Base-by-base conservation (phyloP, 208 protist genomes). In the Acanthamoeba rhysodes region DNA sequence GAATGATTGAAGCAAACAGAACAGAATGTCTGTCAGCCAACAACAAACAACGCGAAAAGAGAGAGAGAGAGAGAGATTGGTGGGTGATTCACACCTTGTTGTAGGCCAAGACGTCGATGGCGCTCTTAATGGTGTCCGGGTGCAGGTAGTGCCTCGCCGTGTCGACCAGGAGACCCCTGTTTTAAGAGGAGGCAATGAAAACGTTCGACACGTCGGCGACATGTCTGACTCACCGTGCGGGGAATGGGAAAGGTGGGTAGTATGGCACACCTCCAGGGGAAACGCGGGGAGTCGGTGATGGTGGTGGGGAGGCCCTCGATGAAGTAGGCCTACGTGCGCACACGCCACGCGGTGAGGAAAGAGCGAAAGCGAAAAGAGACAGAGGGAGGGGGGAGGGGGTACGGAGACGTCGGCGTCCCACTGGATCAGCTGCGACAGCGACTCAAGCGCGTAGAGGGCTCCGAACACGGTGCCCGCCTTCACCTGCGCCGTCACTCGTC, bases 131-230 rank as follows among this genome's bases (percentile, higher is more conserved):
- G 66, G 66, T 72, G 66, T 37, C 20, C 20, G 66, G 66, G 66
- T 72, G 66, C 14, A 84, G 29, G 41, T 84, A 84, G 74, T 84
- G 74, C 22, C 74, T 16, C 12, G 74, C 74, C 74, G 74, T 84
- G 41, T 84, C 74, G 9, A 84, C 18, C n/a, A 72, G 66, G 29
- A 72, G 18, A n/a, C 66, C 66, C 29, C 66, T 72, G 50, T 16
- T 57, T 57, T 14, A 34, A 72, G 66, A 72, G 29, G 66, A 37
- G 6, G 66, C 7, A 8, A 72, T 22, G 66, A 72, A n/a, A 6
- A 27, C 22, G 66, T 37, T 72, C 6, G 29, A 72, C 66, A 6
- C 18, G 29, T 37, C 10, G 6, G 66, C 18, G 29, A 37, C 10
- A 6, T 37, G 9, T 57, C 50, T 5, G 14, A 57, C 50, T 5